Percentiles rank a stretch among this genome's conserved stretches.
Conservation (phyloP, 2,329 filamentous ascomycete species). For the Graphilbum fragrans region DNA sequence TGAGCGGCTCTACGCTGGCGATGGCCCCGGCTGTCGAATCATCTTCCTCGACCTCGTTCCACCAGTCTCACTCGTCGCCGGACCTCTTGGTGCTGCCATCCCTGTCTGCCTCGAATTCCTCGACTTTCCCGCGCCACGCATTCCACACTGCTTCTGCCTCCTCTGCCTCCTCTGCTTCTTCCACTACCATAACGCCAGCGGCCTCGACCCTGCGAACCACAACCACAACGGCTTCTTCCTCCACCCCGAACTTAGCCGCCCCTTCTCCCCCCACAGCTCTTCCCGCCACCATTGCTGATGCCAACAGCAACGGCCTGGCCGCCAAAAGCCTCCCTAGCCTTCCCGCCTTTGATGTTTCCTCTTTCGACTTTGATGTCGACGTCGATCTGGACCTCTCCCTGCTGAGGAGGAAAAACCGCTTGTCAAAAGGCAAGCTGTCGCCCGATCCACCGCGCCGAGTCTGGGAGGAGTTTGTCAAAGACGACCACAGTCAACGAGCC, state of each 20-base stretch:
- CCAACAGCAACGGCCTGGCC: constrained; percentile 7
- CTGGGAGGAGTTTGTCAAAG: constrained; percentile 8
- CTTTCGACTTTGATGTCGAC: constrained; percentile 39
- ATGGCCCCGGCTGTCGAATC: constrained; percentile 28
- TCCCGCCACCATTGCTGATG: constrained; percentile 4
- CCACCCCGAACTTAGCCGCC: constrained; percentile 1
- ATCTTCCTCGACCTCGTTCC: constrained; percentile 17
- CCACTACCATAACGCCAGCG: background rate
- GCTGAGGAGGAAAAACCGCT: background rate
- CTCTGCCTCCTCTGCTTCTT: background rate
- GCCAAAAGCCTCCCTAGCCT: constrained; percentile 23
- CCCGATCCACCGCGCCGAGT: constrained; percentile 3
- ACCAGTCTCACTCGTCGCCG: constrained; percentile 21
- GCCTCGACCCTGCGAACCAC: background rate
- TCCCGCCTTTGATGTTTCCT: constrained; percentile 37
- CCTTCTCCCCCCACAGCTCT: constrained; percentile 1
- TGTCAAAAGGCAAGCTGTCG: background rate
- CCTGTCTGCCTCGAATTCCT: constrained; percentile 5
- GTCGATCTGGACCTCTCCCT: constrained; percentile 19
- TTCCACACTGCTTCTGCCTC: background rate
- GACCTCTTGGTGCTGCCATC: constrained; percentile 16
- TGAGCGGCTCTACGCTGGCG: constrained; percentile 27
- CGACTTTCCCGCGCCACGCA: constrained; percentile 7
- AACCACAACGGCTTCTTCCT: constrained; percentile 7
- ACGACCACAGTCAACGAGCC: background rate